phyloP scores from a whole-genome alignment of 2,329 filamentous ascomycete genomes.

The Fusarium pseudoanthophilum region DNA sequence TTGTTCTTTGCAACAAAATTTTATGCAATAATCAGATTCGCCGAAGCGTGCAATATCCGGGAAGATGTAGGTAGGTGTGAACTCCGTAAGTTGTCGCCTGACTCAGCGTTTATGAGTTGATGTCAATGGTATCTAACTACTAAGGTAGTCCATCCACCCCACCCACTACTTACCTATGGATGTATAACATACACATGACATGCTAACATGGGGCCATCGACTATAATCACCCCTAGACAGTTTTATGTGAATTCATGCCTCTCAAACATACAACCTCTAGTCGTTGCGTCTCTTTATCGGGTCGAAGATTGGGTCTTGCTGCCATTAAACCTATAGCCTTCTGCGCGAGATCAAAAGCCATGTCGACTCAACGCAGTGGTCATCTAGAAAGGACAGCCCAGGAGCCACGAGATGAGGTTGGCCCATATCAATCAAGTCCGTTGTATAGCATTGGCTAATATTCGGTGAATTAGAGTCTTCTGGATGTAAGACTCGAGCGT shows the following conservation, averaged over 20 bases:
- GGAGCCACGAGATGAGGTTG: constrained; percentile 74
- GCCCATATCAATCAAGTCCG: background rate
- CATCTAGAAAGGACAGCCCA: constrained; percentile 60
- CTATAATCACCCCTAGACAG: background rate
- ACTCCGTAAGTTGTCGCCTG: background rate
- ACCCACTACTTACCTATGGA: constrained; percentile 13
- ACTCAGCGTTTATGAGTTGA: constrained; percentile 20
- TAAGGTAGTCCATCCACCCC: constrained; percentile 12
- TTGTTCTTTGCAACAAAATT: constrained; percentile 27
- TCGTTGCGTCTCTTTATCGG: background rate
- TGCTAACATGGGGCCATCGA: background rate
- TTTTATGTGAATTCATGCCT: background rate
- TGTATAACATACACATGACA: constrained; percentile 4
- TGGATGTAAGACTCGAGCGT: constrained; percentile 68
- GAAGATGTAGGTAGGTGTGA: background rate
- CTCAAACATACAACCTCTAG: background rate
- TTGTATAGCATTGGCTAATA: background rate
- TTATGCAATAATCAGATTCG: constrained; percentile 9
- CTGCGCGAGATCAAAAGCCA: background rate
- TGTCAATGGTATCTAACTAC: background rate
- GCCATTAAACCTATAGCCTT: background rate
- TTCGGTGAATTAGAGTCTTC: constrained; percentile 56
- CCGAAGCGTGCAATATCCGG: background rate
- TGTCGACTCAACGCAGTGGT: constrained; percentile 32
- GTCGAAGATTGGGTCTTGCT: background rate